These are phyloP conservation scores for Pontederia paniculata DNA, from an alignment of 176 grass and related monocot genomes.

Conservation along the genomic window DNA sequence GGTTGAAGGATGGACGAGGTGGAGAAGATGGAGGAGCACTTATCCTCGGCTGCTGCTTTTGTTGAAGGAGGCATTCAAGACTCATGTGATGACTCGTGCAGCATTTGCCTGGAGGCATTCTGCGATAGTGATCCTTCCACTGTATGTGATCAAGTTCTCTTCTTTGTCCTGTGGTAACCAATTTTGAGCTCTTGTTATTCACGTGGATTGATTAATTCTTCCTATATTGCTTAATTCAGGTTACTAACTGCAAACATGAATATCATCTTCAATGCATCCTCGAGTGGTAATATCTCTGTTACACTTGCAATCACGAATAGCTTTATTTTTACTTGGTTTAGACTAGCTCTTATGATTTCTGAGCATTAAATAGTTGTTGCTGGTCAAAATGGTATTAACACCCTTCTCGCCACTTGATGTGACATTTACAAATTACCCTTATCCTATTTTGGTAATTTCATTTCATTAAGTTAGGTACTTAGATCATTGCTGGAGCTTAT, in stretches of 20 bases:
- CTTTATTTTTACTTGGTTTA: too few species aligned
- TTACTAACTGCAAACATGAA: slow-evolving; percentile 81
- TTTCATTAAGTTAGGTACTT: too few species aligned
- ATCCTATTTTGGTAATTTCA: too few species aligned
- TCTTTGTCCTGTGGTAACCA: neutral
- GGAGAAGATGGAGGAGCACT: slow-evolving; percentile 52
- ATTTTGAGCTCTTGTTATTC: slow-evolving; percentile 6
- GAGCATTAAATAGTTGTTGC: too few species aligned
- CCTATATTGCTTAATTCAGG: slow-evolving; percentile 33
- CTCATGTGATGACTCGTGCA: slow-evolving; percentile 77
- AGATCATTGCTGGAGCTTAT: too few species aligned
- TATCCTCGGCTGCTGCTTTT: slow-evolving; percentile 58
- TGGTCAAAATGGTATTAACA: too few species aligned
- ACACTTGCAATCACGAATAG: too few species aligned
- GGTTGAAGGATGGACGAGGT: slow-evolving; percentile 19
- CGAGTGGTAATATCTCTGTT: slow-evolving; percentile 51
- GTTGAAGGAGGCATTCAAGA: slow-evolving; percentile 87
- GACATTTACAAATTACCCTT: too few species aligned
- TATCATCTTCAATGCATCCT: slow-evolving; percentile 98
- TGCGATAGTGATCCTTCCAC: slow-evolving; percentile 65
- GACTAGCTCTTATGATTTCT: too few species aligned
- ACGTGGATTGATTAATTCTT: too few species aligned
- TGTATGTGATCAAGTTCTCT: slow-evolving; percentile 22
- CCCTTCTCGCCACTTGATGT: too few species aligned
- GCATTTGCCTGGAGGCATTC: slow-evolving; percentile 82